phyloP scores from a whole-genome alignment of 306 rosid species.

The Casuarina equisetifolia region DNA sequence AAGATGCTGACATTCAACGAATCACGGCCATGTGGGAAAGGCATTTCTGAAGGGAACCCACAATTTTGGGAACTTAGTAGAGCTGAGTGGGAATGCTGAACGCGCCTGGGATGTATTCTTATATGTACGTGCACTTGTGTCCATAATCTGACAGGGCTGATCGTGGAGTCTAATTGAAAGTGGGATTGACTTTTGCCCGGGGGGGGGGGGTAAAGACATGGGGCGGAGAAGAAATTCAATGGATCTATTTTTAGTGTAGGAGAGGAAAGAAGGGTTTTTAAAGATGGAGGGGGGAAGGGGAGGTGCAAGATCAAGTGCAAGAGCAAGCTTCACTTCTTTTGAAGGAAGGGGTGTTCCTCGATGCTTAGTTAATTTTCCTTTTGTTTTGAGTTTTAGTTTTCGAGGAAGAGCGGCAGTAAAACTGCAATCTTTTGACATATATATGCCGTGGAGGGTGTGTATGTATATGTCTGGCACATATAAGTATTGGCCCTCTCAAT shows the following conservation, averaged over 20 bases:
- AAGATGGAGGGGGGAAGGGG: neutral
- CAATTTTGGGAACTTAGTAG: slow-evolving; percentile 54
- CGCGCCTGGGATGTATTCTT: slow-evolving; percentile 43
- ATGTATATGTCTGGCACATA: slow-evolving; percentile 50
- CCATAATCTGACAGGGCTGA: slow-evolving; percentile 66
- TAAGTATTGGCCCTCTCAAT: slow-evolving; percentile 30
- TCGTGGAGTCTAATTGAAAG: slow-evolving; percentile 44
- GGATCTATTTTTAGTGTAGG: neutral
- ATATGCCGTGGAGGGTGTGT: slow-evolving; percentile 42
- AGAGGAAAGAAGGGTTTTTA: neutral
- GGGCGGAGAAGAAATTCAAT: neutral
- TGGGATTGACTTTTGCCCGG: slow-evolving; percentile 63
- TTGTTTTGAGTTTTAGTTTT: slow-evolving; percentile 21
- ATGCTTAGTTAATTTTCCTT: slow-evolving; percentile 20
- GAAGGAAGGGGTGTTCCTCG: slow-evolving; percentile 34
- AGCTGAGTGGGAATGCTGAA: slow-evolving; percentile 26
- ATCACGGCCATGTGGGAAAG: slow-evolving; percentile 10
- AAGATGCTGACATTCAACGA: slow-evolving; percentile 22
- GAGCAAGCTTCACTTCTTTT: slow-evolving; percentile 41
- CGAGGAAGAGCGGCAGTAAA: slow-evolving; percentile 35
- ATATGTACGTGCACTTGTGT: slow-evolving; percentile 52
- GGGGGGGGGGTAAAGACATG: slow-evolving; percentile 33
- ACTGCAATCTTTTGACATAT: slow-evolving; percentile 47
- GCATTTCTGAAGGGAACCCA: slow-evolving; percentile 40
- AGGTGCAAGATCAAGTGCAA: slow-evolving; percentile 30